phyloP scores from a whole-genome alignment of 306 rosid species.

The Rosa chinensis region DNA sequence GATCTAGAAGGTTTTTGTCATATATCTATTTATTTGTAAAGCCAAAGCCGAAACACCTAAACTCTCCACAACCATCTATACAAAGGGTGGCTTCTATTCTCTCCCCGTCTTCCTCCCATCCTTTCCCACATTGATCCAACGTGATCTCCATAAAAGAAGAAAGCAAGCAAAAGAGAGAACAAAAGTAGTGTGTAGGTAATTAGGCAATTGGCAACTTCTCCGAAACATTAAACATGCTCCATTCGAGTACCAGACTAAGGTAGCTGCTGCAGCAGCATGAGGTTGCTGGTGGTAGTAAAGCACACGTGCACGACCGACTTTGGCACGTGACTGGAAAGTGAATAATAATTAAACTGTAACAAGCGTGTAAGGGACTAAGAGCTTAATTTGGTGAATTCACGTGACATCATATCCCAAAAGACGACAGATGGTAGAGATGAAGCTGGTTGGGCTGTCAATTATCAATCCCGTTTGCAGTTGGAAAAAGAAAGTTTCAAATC shows the following conservation, averaged over 20 bases:
- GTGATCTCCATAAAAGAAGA: conserved; percentile 31
- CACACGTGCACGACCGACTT: conserved; percentile 59
- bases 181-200: conserved; percentile 15
- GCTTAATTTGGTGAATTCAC: conserved; percentile 59
- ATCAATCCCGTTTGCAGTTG: conserved; percentile 57
- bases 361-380: conserved; percentile 45
- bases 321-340: conserved; percentile 51
- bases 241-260: not conserved
- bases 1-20: not conserved
- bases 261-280: not conserved
- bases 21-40: not conserved
- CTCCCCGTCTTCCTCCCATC: conserved; percentile 14
- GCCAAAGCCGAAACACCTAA: conserved; percentile 24
- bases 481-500: conserved; percentile 41
- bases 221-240: conserved; percentile 1
- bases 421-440: conserved; percentile 34
- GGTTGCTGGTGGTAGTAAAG: not conserved
- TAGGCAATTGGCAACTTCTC: not conserved
- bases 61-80: conserved; percentile 39
- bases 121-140: conserved; percentile 30
- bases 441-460: conserved; percentile 63
- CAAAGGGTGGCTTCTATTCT: conserved; percentile 48
- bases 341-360: conserved; percentile 25
- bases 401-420: conserved; percentile 51
- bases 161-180: conserved; percentile 17